A percentile compares a stretch with the other conserved stretches of the same genome.
phyloP scores from a whole-genome alignment of 495 filamentous ascomycete species.

The Talaromyces stipitatus region DNA sequence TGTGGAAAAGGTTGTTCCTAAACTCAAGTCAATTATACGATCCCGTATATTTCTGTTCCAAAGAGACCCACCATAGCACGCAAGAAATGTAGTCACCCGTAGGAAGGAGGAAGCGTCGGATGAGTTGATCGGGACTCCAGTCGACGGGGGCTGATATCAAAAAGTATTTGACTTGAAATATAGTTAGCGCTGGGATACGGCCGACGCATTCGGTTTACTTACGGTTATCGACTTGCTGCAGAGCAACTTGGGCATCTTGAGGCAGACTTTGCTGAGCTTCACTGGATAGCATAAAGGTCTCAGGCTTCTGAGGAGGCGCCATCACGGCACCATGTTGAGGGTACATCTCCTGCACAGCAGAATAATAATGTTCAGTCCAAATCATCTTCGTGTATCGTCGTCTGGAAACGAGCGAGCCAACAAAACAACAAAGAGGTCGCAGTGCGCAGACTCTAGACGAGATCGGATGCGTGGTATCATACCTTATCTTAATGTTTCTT shows the following conservation, averaged over 20 bases:
- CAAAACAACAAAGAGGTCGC: not conserved
- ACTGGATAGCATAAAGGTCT: constrained; percentile 95
- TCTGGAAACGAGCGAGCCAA: not conserved
- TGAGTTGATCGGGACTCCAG: constrained; percentile 95
- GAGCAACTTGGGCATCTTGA: constrained; percentile 91
- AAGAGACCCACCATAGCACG: constrained; percentile 71
- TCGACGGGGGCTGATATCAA: constrained; percentile 97
- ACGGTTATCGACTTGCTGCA: constrained; percentile 98
- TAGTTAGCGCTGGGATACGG: constrained; percentile 10
- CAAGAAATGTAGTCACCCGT: constrained; percentile 99
- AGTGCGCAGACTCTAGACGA: not conserved
- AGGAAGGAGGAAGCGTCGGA: constrained; percentile 87
- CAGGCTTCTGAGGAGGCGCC: constrained; percentile 79
- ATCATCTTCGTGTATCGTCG: constrained; percentile 1
- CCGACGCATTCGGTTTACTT: constrained; percentile 34
- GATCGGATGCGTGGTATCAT: not conserved
- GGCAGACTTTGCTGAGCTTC: constrained; percentile 94
- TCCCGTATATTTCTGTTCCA: not conserved
- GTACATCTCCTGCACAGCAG: constrained; percentile 33
- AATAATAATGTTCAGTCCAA: constrained; percentile 1
- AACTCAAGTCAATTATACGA: constrained; percentile 10
- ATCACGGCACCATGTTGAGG: constrained; percentile 46
- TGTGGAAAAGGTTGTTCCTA: constrained; percentile 98
- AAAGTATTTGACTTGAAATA: constrained; percentile 87
- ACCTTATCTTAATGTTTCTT: not conserved